phyloP scores from a whole-genome alignment of 2,329 filamentous ascomycete genomes.

The Stachybotrys elegans region DNA sequence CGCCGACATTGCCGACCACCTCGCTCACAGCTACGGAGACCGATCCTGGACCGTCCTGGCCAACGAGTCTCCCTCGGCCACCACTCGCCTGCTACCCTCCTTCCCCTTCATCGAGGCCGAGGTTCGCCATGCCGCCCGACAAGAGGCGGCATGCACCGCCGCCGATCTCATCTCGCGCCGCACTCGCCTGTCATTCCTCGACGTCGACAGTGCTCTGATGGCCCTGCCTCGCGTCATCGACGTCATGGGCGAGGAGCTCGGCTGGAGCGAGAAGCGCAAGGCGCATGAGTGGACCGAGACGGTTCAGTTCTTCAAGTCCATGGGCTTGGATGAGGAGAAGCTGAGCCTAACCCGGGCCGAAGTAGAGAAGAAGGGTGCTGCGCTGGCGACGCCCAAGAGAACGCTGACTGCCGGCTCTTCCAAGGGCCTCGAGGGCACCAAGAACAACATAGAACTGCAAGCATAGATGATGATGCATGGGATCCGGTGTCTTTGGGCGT shows the following conservation, averaged over 20 bases:
- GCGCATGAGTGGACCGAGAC: slow-evolving; percentile 51
- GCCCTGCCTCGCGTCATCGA: slow-evolving; percentile 67
- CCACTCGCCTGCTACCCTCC: slow-evolving; percentile 56
- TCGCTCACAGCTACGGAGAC: slow-evolving; percentile 37
- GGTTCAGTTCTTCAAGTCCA: slow-evolving; percentile 36
- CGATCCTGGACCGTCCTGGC: slow-evolving; percentile 67
- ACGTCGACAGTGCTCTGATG: slow-evolving; percentile 65
- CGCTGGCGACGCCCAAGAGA: neutral
- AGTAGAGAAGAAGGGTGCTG: slow-evolving; percentile 5
- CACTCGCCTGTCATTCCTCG: slow-evolving; percentile 70
- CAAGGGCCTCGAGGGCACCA: neutral
- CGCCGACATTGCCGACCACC: slow-evolving; percentile 34
- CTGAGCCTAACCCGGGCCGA: slow-evolving; percentile 14
- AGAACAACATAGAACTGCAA: too few species aligned
- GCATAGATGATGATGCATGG: too few species aligned
- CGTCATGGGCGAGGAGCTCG: slow-evolving; percentile 64
- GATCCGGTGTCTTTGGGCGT: too few species aligned
- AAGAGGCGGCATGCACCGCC: slow-evolving; percentile 69
- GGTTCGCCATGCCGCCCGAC: slow-evolving; percentile 64
- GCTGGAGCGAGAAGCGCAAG: slow-evolving; percentile 57
- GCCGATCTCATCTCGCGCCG: slow-evolving; percentile 67
- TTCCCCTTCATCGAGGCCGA: slow-evolving; percentile 74
- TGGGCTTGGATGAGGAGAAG: slow-evolving; percentile 33
- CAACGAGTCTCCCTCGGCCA: slow-evolving; percentile 42
- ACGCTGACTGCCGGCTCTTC: neutral